These are phyloP conservation scores for Fusarium metavorans DNA, from an alignment of 2,329 filamentous ascomycete species.

Conservation along the genomic window DNA sequence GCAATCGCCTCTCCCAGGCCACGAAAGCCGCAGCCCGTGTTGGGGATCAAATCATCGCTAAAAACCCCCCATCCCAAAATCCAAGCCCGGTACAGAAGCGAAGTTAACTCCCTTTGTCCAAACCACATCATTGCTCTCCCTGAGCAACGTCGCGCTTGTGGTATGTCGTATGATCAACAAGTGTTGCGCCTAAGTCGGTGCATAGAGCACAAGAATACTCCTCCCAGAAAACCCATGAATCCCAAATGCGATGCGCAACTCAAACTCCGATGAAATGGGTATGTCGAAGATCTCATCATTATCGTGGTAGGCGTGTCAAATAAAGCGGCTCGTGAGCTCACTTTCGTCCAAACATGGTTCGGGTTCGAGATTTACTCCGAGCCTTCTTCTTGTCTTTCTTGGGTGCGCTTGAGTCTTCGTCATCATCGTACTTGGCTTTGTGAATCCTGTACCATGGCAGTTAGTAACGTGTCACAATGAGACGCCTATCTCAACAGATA, in stretches of 20 bases:
- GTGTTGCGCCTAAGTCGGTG: constrained; percentile 11
- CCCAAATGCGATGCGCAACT: constrained; percentile 39
- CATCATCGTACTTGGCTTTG: constrained; percentile 91
- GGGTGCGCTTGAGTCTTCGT: constrained; percentile 63
- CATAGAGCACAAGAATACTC: constrained; percentile 27
- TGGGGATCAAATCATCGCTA: constrained; percentile 32
- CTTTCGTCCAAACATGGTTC: constrained; percentile 75
- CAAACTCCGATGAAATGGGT: constrained; percentile 50
- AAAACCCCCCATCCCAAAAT: constrained; percentile 23
- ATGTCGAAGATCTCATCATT: constrained; percentile 49
- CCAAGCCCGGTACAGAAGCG: constrained; percentile 17
- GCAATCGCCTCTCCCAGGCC: constrained; percentile 13
- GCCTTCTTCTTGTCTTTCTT: constrained; percentile 71
- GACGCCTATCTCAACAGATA: constrained; percentile 36
- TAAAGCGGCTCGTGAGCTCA: constrained; percentile 20
- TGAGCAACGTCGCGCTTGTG: constrained; percentile 3
- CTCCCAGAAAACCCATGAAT: constrained; percentile 29
- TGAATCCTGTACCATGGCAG: constrained; percentile 77
- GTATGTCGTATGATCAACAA: constrained; percentile 3
- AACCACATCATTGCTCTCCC: constrained; percentile 3
- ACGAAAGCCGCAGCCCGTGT: constrained; percentile 14
- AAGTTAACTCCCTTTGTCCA: constrained; percentile 12
- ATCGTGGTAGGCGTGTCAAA: constrained; percentile 41
- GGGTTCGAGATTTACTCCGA: constrained; percentile 80
- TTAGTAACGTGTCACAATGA: not conserved